Evolutionary conservation across 2,329 filamentous ascomycete genomes (phyloP), one percentile per base, ranked within the genome.

Genomic region (Ophiosphaerella herpotricha): DNA sequence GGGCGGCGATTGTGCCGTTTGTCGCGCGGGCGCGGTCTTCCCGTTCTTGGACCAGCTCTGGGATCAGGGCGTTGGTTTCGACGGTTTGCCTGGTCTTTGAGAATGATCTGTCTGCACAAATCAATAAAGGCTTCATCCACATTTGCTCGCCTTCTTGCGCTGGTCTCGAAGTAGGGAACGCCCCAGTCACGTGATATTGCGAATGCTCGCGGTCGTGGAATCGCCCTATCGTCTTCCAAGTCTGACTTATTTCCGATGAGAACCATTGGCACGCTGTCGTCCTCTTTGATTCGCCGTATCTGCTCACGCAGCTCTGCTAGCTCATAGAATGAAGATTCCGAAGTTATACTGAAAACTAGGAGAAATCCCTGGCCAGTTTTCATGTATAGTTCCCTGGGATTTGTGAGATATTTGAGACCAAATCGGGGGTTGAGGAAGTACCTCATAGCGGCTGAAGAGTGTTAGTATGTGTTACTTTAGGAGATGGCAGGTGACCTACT

Each of bases 231-330:
- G 69, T 96, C 91, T 74, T 94, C 90, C 37, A 96, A 81, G 67
- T 96, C 91, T 52, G 88, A 89, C 75, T 96, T 96, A 80, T 96
- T 96, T 55, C 91, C 91, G 39, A 95, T 91, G 54, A 96, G 90
- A 42, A 96, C 91, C 69, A 96, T 89, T 18, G 90, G 90, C 4
- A 93, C 85, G 55, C 86, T 87, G 47, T 91, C 88, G 73, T 93
- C 89, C 71, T 92, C 89, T 76, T 96, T 96, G 75, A 95, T 93
- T 52, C 90, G 89, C 53, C 91, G 87, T 57, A 96, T 95, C 74
- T 96, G 90, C 67, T 96, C 90, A 43, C 90, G 87, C 36, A 96
- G 81, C 62, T 89, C 87, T 61, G 85, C 82, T 26, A 96, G 82
- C 74, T 96, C 91, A 62, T 86, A 83, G 35, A 96, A 80, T n/a